These are phyloP conservation scores for Thermoascus crustaceus DNA, from an alignment of 2,329 filamentous ascomycete genomes.

Conservation along the genomic window DNA sequence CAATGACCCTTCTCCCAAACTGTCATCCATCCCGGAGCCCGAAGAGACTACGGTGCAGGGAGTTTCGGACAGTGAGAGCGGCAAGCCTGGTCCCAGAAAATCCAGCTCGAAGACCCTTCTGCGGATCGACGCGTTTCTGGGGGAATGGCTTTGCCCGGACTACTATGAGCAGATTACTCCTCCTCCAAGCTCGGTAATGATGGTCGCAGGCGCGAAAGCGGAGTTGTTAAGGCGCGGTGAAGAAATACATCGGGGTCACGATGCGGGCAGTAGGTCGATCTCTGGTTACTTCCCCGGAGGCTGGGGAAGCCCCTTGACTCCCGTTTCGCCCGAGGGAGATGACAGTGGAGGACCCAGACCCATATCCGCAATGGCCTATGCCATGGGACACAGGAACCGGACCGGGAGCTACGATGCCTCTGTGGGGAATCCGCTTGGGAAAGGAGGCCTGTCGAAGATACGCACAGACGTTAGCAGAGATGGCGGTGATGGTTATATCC, in stretches of 20 bases:
- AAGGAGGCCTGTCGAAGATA: constrained; percentile 21
- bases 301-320: constrained; percentile 40
- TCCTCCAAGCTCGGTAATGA: constrained; percentile 74
- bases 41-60: constrained; percentile 7
- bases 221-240: constrained; percentile 73
- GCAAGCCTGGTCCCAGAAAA: background rate
- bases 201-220: constrained; percentile 83
- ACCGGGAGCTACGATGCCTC: constrained; percentile 37
- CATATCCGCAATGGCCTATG: constrained; percentile 30
- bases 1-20: constrained; percentile 13
- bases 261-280: constrained; percentile 26
- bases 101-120: constrained; percentile 34
- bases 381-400: constrained; percentile 36
- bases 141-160: constrained; percentile 88
- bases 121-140: constrained; percentile 83
- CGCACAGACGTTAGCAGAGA: constrained; percentile 23
- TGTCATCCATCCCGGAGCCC: constrained; percentile 28
- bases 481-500: constrained; percentile 51
- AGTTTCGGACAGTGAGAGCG: background rate
- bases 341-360: constrained; percentile 19
- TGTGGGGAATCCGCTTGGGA: constrained; percentile 14
- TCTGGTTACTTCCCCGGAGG: constrained; percentile 48
- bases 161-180: constrained; percentile 92
- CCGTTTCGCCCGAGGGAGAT: constrained; percentile 13
- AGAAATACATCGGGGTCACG: constrained; percentile 39